Evolutionary conservation across 148 eudicot genomes (phyloP).

Genomic region (Selenicereus undatus): DNA sequence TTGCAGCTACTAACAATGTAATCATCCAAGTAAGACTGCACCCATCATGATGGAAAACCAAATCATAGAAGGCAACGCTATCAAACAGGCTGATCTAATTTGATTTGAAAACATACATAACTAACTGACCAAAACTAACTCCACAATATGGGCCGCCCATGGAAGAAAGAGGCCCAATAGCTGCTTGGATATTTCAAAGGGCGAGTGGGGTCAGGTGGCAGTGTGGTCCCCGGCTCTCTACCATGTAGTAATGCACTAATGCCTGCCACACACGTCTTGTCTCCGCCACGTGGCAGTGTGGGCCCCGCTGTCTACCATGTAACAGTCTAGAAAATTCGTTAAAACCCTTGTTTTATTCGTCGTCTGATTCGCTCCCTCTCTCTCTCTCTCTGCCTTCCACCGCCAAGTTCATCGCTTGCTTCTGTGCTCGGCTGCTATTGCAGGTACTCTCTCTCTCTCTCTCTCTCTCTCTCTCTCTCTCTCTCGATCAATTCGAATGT

Average conservation of each 20-base stretch:
- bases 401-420: background rate
- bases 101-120: too few species aligned
- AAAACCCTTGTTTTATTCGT: background rate
- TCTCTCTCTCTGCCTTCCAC: background rate
- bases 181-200: background rate
- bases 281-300: background rate
- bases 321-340: background rate
- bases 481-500: background rate
- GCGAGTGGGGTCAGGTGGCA: background rate
- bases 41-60: too few species aligned
- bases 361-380: background rate
- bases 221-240: background rate
- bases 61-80: too few species aligned
- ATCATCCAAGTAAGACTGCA: too few species aligned
- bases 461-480: background rate
- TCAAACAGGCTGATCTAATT: too few species aligned
- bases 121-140: too few species aligned
- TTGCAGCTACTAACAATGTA: too few species aligned
- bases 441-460: conserved; percentile 8
- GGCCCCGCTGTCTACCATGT: background rate
- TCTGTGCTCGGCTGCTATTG: background rate
- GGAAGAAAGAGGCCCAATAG: too few species aligned
- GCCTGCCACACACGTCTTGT: background rate
- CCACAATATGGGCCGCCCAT: too few species aligned
- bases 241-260: background rate